A percentile compares a stretch with the other conserved stretches of the same genome.
These are phyloP conservation scores for Sherardia arvensis DNA, from an alignment of 257 asterid genomes.

Conservation along the genomic window DNA sequence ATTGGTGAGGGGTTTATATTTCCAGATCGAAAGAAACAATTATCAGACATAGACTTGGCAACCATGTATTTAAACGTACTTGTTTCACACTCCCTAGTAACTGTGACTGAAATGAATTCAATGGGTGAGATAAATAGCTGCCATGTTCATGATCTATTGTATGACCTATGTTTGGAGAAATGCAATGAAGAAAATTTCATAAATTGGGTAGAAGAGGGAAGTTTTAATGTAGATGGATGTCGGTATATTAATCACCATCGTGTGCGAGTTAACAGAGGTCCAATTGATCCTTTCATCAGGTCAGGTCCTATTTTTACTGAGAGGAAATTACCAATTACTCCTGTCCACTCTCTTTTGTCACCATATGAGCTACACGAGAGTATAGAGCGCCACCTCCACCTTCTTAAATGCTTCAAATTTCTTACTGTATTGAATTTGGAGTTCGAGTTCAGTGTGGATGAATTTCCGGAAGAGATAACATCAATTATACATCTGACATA, in stretches of 20 bases:
- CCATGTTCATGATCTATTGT: neutral
- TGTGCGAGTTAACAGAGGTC: too few species aligned
- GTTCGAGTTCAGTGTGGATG: neutral
- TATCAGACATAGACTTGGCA: neutral
- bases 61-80: neutral
- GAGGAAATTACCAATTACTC: neutral
- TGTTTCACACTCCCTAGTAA: neutral
- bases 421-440: conserved; percentile 2
- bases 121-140: neutral
- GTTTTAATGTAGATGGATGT: too few species aligned
- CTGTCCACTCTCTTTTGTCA: neutral
- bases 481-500: neutral
- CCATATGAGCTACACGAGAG: too few species aligned
- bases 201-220: neutral
- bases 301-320: neutral
- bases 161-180: neutral
- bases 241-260: too few species aligned
- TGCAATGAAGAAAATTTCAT: neutral
- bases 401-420: neutral
- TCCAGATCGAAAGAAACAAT: too few species aligned
- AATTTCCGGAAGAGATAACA: neutral
- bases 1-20: neutral
- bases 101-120: neutral
- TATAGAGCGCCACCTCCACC: too few species aligned
- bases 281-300: neutral